These are phyloP conservation scores for Pseudoneurospora amorphoporcata DNA, from an alignment of 495 filamentous ascomycete species.

Conservation along the genomic window DNA sequence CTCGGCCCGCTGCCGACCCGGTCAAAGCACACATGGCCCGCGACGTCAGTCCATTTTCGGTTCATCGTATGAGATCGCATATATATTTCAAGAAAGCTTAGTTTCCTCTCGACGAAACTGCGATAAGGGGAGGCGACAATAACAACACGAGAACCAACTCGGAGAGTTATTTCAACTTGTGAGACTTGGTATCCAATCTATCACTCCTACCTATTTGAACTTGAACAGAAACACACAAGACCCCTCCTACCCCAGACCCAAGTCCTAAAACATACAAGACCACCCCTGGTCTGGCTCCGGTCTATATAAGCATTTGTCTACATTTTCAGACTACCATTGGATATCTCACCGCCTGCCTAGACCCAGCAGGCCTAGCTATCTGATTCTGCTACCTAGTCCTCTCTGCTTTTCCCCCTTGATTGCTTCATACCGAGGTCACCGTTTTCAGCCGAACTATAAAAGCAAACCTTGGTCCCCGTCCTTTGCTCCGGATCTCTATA, in stretches of 20 bases:
- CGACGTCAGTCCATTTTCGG: neutral
- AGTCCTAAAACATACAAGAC: neutral
- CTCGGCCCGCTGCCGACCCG: neutral
- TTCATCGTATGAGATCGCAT: neutral
- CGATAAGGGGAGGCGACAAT: neutral
- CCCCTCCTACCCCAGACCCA: neutral
- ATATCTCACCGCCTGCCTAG: neutral
- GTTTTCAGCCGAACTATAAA: neutral
- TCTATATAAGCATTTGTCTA: neutral
- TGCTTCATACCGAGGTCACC: neutral
- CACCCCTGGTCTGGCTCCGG: neutral
- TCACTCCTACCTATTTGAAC: neutral
- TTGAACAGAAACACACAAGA: neutral
- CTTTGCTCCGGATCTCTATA: neutral
- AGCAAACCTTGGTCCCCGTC: neutral
- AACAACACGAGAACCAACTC: neutral
- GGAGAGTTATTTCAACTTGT: too few species aligned
- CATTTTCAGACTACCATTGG: neutral
- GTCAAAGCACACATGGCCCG: slow-evolving; percentile 17
- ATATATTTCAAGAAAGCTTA: neutral
- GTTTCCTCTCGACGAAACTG: neutral
- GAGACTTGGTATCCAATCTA: neutral
- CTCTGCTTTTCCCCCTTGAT: neutral
- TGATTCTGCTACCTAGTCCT: neutral
- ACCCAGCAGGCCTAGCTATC: neutral